These are phyloP conservation scores for Cordyceps cateniannulata DNA, from an alignment of 2,329 filamentous ascomycete genomes.

Conservation along the genomic window DNA sequence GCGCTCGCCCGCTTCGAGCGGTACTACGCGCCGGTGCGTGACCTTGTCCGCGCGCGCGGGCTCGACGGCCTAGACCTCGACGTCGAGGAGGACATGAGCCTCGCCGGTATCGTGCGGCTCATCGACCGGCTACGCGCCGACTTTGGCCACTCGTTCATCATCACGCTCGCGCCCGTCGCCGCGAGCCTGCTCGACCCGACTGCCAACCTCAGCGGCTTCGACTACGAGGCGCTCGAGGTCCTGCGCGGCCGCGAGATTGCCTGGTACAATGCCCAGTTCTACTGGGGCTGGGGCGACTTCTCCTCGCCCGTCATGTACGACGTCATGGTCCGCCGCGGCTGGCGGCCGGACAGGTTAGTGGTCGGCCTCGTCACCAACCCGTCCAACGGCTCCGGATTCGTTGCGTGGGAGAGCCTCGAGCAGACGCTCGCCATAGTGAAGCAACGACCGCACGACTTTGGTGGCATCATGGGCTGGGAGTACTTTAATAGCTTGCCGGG, in stretches of 20 bases:
- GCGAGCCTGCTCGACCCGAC: slow-evolving; percentile 54
- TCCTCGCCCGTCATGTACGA: slow-evolving; percentile 42
- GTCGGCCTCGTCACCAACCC: slow-evolving; percentile 76
- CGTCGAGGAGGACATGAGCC: slow-evolving; percentile 69
- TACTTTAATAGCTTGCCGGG: slow-evolving; percentile 79
- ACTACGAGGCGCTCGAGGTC: slow-evolving; percentile 68
- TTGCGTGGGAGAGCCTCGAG: slow-evolving; percentile 41
- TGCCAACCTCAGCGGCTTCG: slow-evolving; percentile 71
- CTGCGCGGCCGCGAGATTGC: slow-evolving; percentile 59
- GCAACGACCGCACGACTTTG: slow-evolving; percentile 59
- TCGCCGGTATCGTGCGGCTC: slow-evolving; percentile 58
- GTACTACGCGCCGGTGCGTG: slow-evolving; percentile 64
- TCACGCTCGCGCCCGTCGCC: slow-evolving; percentile 77
- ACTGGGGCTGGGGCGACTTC: slow-evolving; percentile 75
- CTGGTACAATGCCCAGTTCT: slow-evolving; percentile 92
- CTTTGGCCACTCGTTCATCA: slow-evolving; percentile 64
- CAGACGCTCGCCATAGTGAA: slow-evolving; percentile 35
- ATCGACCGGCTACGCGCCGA: slow-evolving; percentile 62
- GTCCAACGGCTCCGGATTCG: slow-evolving; percentile 57
- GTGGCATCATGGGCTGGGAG: slow-evolving; percentile 92
- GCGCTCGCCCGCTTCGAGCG: slow-evolving; percentile 52
- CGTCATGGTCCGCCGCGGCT: slow-evolving; percentile 53
- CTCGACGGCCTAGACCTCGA: slow-evolving; percentile 72
- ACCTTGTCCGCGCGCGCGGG: slow-evolving; percentile 53
- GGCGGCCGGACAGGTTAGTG: slow-evolving; percentile 67